Evolutionary conservation across 768 basidiomycete genomes (phyloP), one percentile per base, ranked within the genome.

Genomic region (Panaeolus cyanescens): DNA sequence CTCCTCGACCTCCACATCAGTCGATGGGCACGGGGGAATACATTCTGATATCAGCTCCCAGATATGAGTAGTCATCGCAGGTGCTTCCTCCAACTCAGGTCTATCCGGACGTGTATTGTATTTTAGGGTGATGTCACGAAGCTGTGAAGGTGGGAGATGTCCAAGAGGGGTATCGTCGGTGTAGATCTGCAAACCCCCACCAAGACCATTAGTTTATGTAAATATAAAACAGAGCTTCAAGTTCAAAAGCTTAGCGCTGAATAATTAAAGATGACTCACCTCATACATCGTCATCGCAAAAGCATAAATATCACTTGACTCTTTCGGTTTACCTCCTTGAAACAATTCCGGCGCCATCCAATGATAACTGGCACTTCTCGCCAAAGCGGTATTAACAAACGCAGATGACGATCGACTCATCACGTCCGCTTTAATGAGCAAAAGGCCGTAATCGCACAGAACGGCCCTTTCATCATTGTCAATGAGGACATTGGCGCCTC

Each of bases 291-390:
- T 72, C 71, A 72, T 70, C 10, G 57, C 64, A 54, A 71, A 68
- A 1, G 70, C 59, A 54, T 72, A 72, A 17, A 71, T 64, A 25
- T 73, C 70, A n/a, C 61, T 65, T 2, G 65, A 58, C 5, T 54
- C 32, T 36, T 59, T 56, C 30, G 64, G 59, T 1, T 54, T 59
- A 6, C 59, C 60, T 17, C 72, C 72, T 15, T 53, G 32, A 28
- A 72, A 60, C 5, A 64, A 45, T 60, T 72, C 70, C 0, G 71
- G 70, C 6, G 70, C 65, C 72, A 71, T 71, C 71, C 72, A 73
- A 59, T 73, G 67, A 17, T 65, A 65, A 22, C 69, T 69, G 5
- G 70, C 71, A 6, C n/a, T n/a, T n/a, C n/a, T n/a, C n/a, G n/a
- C n/a, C n/a, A n/a, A n/a, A n/a, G 61, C 42, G 19, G 54, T 31